Conservation (phyloP, 257 asterid species). For the Dorcoceras hygrometricum region DNA sequence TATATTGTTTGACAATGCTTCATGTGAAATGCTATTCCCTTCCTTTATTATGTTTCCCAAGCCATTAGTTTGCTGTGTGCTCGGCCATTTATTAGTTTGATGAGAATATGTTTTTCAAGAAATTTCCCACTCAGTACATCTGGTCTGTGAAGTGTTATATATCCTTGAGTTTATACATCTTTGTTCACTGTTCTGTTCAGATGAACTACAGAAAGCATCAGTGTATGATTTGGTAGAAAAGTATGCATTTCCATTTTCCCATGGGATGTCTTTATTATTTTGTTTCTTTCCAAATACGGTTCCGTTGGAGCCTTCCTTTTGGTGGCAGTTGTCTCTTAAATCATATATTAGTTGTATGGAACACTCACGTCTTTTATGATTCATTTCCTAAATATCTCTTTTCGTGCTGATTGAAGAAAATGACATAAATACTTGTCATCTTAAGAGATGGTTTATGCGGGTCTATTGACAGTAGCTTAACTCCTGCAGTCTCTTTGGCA, state of each 20-base stretch:
- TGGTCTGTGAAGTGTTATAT: neutral
- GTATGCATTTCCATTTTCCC: neutral
- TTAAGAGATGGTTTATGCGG: neutral
- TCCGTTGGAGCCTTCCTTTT: too few species aligned
- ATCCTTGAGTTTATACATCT: neutral
- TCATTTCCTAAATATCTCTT: neutral
- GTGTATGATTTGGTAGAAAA: neutral
- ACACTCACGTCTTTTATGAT: neutral
- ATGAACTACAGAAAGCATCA: neutral
- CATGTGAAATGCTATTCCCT: neutral
- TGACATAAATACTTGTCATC: neutral
- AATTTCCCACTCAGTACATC: neutral
- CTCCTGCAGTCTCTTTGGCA: neutral
- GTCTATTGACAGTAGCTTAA: neutral
- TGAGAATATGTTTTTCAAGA: neutral
- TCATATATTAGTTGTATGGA: too few species aligned
- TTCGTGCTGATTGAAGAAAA: neutral
- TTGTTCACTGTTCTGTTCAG: neutral
- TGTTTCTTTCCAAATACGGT: neutral
- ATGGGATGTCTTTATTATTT: neutral
- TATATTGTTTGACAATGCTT: neutral
- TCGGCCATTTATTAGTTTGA: neutral
- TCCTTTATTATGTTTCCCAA: neutral
- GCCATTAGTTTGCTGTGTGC: neutral
- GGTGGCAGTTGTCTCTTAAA: too few species aligned